Percentiles rank a stretch among this genome's conserved stretches.
phyloP scores from a whole-genome alignment of 805 yeast species.

The Wickerhamiella azymoides region DNA sequence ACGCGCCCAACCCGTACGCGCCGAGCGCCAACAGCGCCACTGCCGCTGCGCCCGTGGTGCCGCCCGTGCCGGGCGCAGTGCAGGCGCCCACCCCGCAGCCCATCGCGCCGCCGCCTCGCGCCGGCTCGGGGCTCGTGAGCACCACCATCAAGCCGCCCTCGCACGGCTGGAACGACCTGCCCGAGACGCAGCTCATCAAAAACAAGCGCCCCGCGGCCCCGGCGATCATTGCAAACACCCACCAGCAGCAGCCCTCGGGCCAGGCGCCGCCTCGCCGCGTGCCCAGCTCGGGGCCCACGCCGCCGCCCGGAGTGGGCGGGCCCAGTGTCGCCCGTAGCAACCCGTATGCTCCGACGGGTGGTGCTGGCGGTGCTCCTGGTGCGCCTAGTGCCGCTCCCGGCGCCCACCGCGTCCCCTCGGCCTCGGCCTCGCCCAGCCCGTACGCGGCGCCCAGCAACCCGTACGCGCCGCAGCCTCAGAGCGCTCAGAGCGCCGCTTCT shows the following conservation, averaged over 20 bases:
- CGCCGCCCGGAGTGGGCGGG: conserved; percentile 8
- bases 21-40: conserved; percentile 2
- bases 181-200: conserved; percentile 12
- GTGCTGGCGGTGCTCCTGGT: conserved; percentile 13
- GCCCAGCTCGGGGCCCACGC: conserved; percentile 5
- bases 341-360: not conserved
- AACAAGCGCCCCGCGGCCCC: conserved; percentile 18
- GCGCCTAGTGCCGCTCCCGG: conserved; percentile 21
- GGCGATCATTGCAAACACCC: conserved; percentile 4
- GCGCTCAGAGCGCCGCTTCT: conserved; percentile 3
- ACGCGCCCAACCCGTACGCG: conserved; percentile 15
- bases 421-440: conserved; percentile 19
- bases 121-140: not conserved
- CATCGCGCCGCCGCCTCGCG: conserved; percentile 14
- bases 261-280: conserved; percentile 11
- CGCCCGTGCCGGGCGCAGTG: conserved; percentile 9
- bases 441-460: conserved; percentile 16
- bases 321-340: conserved; percentile 1
- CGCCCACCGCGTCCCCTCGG: too few species aligned
- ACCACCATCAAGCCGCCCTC: conserved; percentile 9
- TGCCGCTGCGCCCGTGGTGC: conserved; percentile 5
- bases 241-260: conserved; percentile 6
- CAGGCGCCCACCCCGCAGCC: conserved; percentile 19
- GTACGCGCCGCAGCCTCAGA: conserved; percentile 15
- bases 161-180: conserved; percentile 21